Base-by-base conservation (phyloP, 805 yeast genomes). In the Wickerhamiella azymoides region DNA sequence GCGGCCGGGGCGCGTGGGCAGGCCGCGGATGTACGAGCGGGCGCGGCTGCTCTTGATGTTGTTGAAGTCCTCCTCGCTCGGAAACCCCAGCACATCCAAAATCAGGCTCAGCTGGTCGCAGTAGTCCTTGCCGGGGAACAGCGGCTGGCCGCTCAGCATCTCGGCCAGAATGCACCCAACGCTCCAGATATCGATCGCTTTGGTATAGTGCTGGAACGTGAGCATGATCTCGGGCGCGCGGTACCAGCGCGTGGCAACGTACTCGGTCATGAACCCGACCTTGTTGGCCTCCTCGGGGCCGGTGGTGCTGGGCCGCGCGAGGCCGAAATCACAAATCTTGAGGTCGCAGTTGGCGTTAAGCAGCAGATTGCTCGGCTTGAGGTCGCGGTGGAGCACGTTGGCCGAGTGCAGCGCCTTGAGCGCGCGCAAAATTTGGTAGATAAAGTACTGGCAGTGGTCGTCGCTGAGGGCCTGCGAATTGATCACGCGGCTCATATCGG, bases 241-340 rank as follows among this genome's bases (percentile, higher is more conserved):
- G 64, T 92, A 92, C 98, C 98, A 92, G 61, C 98, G 73, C 1
- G 98, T 92, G 27, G 98, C 97, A 24, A 92, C 98, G 60, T 92
- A 92, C 62, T 89, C 97, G 1, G 98, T 92, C 70, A 89, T 68
- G 57, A 85, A 89, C n/a, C 95, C 96, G 27, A 83, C 82, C 55
- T 86, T 85, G 55, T 79, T 83, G 11, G 32, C 17, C 10, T 36
- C 36, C 25, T 37, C 42, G 0, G 86, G 83, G 57, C 79, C 80
- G 49, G 77, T 77, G 9, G 85, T 77, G 54, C 81, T 86, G 32
- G 96, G 95, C 61, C 96, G 74, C 1, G 97, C 96, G 49, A 89
- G 71, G 14, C 98, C 97, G 62, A 89, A 89, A 64, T 92, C 98
- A 67, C 97, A 89, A 42, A 89, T 84, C 62, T 89, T 89, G 58